Percentiles rank a stretch among this genome's conserved stretches.
Evolutionary conservation across 2,329 filamentous ascomycete species (phyloP).

Genomic region (Trichoderma simmonsii): DNA sequence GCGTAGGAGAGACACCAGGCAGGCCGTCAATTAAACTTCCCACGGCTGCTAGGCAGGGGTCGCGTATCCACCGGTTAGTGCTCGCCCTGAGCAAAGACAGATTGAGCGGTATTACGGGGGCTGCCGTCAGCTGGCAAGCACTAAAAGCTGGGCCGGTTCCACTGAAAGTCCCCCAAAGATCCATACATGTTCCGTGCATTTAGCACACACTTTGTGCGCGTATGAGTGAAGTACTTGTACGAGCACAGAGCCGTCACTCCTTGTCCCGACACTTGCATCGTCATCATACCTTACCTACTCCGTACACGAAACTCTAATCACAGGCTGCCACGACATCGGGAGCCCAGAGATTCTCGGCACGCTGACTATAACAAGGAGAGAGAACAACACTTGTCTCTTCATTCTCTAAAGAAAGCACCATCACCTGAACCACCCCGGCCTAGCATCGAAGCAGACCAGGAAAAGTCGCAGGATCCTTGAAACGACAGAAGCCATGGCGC

Average conservation of each 20-base stretch:
- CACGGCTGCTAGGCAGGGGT: background rate
- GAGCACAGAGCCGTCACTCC: background rate
- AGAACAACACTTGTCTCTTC: background rate
- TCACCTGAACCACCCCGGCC: background rate
- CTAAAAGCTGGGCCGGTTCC: slow-evolving; percentile 10
- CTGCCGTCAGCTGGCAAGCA: slow-evolving; percentile 1
- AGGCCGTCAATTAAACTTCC: background rate
- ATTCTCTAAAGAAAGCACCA: background rate
- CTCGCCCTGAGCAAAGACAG: slow-evolving; percentile 2
- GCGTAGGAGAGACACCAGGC: background rate
- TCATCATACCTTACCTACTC: background rate
- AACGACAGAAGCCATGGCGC: slow-evolving; percentile 49
- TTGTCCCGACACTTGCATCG: slow-evolving; percentile 5
- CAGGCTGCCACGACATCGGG: background rate
- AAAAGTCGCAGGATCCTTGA: background rate
- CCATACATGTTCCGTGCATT: background rate
- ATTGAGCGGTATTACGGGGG: slow-evolving; percentile 5
- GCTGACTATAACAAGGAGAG: background rate
- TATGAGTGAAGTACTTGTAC: background rate
- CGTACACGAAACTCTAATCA: background rate
- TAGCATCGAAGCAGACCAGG: background rate
- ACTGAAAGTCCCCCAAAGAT: slow-evolving; percentile 15
- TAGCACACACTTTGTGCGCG: background rate
- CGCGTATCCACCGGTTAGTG: background rate
- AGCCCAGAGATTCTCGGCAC: background rate